Base-by-base conservation (phyloP, 257 asterid genomes). In the Solanum raphanifolium region DNA sequence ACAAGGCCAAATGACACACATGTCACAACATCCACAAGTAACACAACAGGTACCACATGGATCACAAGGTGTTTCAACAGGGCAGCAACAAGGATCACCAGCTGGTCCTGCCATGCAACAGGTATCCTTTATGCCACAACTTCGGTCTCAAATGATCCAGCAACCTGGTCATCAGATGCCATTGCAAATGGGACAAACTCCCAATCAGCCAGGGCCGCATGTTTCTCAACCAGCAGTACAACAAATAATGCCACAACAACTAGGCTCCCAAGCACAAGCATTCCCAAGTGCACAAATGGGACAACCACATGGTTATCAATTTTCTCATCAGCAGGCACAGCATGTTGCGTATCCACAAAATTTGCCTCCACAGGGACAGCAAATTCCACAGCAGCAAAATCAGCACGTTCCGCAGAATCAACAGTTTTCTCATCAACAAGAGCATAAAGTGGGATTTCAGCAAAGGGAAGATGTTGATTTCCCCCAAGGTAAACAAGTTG, bases 351-450 rank as follows among this genome's bases (percentile, higher is more conserved):
- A 92, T 94, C 98, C 92, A 71, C 98, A 92, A 72, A 91, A 91
- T 89, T 76, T 91, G 88, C 90, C 93, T 84, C 88, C 92, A 2
- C 99, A 93, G 79, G 97, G 91, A 69, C 96, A 88, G 82, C 95
- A 90, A 31, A 91, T 88, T 90, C 88, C 95, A 15, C 94, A 91
- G 31, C 98, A 93, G 86, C 98, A 92, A 43, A 34, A 89, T 84
- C 95, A 89, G 46, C 96, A 93, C 83, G 85, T 90, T 62, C 79
- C 86, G 86, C 96, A 87, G 71, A 94, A 95, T 69, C 96, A 93
- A 68, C 98, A 93, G 74, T 87, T 92, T 84, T 88, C 94, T 75
- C 95, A 88, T 87, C 92, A 91, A 85, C 98, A 91, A 87, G 99
- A 95, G 86, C 93, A 89, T 83, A 93, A 89, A 72, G 35, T 89